Evolutionary conservation across 1,284 basidiomycete genomes (phyloP), one percentile per base, ranked within the genome.

Genomic region (Malassezia sp.): DNA sequence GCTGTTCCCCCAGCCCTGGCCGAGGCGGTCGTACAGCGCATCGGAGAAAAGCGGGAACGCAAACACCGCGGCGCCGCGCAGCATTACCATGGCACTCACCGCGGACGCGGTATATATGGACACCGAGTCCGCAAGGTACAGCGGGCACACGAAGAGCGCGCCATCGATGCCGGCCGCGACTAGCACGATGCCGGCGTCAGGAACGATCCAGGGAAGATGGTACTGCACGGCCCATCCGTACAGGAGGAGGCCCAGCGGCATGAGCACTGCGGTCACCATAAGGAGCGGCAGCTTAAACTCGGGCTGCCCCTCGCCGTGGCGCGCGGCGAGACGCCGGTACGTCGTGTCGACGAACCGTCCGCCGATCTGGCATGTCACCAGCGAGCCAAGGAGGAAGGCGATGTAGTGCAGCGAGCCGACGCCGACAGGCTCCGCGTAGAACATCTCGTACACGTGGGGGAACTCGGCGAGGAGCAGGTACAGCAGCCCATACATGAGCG

Each of bases 381-480:
- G 54, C 33, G 63, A 69, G 9, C 64, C 67, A 17, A 66, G 36
- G 11, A 49, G 47, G 2, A 83, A 74, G 1, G 81, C 76, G 45
- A 83, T 74, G 57, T 82, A 84, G 54, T 80, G 72, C 22, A 80
- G 64, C 0, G 77, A 81, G 0, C 79, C 75, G 37, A 83, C 80
- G 0, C 74, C 74, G 9, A 61, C 57, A 4, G 51, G 51, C 54
- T 75, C 61, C 23, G 67, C 57, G 55, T 75, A 76, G 14, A 34
- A 78, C 76, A 29, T 75, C 62, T 2, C 60, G 51, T 67, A 85
- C 18, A 83, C 81, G 0, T 66, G 54, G 0, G 80, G 77, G 17
- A 84, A 80, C 0, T 77, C 80, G 0, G 81, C 82, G 34, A 84
- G 70, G 57, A 82, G 74, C 10, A 80, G 53, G 53, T 76, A 77